Evolutionary conservation across 306 rosid genomes (phyloP).

Genomic region (Quercus alba): DNA sequence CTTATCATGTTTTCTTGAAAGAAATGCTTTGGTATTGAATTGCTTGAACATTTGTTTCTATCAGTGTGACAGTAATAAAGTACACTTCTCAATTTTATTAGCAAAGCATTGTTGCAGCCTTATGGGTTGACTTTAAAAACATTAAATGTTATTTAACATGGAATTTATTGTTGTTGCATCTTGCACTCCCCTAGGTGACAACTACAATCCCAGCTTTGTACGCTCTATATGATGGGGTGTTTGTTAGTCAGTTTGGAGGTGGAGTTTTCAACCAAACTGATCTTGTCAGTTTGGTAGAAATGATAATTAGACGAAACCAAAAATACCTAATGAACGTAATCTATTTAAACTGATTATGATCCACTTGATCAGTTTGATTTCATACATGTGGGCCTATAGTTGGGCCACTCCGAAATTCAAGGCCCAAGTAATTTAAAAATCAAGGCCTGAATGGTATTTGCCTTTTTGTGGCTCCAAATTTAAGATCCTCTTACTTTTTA

Average conservation of each 20-base stretch:
- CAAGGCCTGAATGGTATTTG: neutral
- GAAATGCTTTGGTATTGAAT: constrained; percentile 15
- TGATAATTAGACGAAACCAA: neutral
- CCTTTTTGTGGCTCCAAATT: neutral
- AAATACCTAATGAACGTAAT: neutral
- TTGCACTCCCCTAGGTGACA: too few relatives aligned
- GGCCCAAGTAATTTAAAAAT: neutral
- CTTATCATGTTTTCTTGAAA: constrained; percentile 40
- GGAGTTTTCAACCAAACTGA: neutral
- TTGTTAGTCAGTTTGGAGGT: neutral
- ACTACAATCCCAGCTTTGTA: neutral
- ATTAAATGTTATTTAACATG: neutral
- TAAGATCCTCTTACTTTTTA: neutral
- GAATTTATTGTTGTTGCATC: neutral
- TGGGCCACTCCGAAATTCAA: neutral
- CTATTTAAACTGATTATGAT: neutral
- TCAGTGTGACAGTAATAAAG: neutral
- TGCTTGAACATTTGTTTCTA: constrained; percentile 9
- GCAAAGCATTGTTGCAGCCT: neutral
- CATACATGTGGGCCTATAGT: neutral
- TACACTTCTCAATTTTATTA: constrained; percentile 8
- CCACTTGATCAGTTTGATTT: neutral
- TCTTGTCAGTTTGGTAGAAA: neutral
- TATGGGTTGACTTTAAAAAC: neutral
- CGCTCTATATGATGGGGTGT: neutral